Evolutionary conservation across 768 basidiomycete species (phyloP), one percentile per base, ranked within the genome.

Genomic region (Pisolithus microcarpus): DNA sequence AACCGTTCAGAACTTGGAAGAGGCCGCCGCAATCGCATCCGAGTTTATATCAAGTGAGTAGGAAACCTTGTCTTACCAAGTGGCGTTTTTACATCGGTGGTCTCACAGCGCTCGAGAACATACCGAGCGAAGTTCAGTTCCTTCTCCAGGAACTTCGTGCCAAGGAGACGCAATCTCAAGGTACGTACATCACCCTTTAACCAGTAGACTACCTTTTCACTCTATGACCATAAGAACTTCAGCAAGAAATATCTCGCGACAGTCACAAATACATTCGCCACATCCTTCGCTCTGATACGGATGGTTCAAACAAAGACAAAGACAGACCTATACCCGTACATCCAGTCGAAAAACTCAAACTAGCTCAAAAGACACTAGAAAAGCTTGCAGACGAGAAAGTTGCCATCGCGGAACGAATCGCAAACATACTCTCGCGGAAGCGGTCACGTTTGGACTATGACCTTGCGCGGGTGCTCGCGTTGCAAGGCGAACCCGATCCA

Each of bases 31-130:
- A 15, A 70, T 79, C 39, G 74, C 77, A 21, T 69, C 75, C 19
- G 76, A 78, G 53, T 78, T 72, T 56, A 72, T 78, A 13, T 66
- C 69, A 8, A 76, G 76, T 77, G 42, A 61, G 77, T 62, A 1
- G 11, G 4, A 2, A 26, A 7, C 7, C 26, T 5, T 4, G 11
- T 44, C 24, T 28, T 38, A 10, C n/a, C 15, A 5, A 7, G 1
- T 34, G 9, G 3, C 38, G 9, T n/a, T 16, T 28, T 37, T 30
- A 9, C 26, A 5, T 21, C 16, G 38, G 38, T 46, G 23, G 11
- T 11, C 28, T 18, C 45, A 16, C 55, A 78, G 76, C 74, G 47
- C 69, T 78, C 18, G 76, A 78, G 51, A 78, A 78, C 54, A 63
- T 78, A 52, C 76, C 76, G 1, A 70, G 68, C 30, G 76, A 78